These are phyloP conservation scores for Penicillium ochrochloron DNA, from an alignment of 495 filamentous ascomycete genomes.

Conservation along the genomic window DNA sequence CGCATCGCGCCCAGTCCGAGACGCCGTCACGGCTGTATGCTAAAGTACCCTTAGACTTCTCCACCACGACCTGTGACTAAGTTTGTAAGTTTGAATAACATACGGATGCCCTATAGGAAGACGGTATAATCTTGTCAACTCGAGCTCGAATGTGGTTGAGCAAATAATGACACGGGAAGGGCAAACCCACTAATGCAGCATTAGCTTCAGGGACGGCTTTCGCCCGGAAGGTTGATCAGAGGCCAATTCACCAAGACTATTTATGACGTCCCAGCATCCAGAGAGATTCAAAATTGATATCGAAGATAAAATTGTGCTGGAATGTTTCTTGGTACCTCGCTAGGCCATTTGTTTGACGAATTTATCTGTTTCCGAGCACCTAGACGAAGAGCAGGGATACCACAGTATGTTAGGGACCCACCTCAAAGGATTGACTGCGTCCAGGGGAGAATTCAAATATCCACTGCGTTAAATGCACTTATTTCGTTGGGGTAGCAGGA, in stretches of 20 bases:
- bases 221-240: background rate
- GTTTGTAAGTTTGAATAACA: background rate
- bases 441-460: background rate
- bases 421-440: background rate
- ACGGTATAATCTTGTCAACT: background rate
- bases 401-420: background rate
- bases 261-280: background rate
- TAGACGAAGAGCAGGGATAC: background rate
- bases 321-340: background rate
- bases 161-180: constrained; percentile 5
- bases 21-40: background rate
- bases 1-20: constrained; percentile 18
- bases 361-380: background rate
- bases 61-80: background rate
- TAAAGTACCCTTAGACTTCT: background rate
- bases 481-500: background rate
- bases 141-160: background rate
- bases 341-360: background rate
- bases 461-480: background rate
- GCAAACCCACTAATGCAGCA: background rate
- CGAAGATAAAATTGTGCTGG: background rate
- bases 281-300: background rate
- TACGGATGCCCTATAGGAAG: background rate
- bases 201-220: constrained; percentile 4
- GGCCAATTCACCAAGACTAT: background rate